Evolutionary conservation across 2,329 filamentous ascomycete species (phyloP).

Genomic region (Arthrinium puccinioides): DNA sequence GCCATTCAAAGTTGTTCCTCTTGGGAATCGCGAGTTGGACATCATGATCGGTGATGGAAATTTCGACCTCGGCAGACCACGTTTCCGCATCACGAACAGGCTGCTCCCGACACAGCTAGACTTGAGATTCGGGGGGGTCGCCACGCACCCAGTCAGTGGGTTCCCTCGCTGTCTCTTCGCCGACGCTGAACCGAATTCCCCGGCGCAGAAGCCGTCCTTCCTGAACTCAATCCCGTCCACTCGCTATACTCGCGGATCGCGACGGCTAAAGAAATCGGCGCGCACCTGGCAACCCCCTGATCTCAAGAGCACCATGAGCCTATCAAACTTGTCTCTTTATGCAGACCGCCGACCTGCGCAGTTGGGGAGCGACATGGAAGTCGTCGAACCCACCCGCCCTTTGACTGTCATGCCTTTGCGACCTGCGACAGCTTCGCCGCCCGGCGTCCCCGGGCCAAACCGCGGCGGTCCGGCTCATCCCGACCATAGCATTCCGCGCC

Average conservation of each 20-base stretch:
- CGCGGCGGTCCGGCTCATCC: too few species aligned
- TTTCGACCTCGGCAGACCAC: not conserved
- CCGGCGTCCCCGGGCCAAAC: too few species aligned
- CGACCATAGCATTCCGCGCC: too few species aligned
- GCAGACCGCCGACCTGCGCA: not conserved
- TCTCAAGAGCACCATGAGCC: not conserved
- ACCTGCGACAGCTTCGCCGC: not conserved
- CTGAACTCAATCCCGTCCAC: not conserved
- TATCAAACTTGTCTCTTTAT: constrained; percentile 2
- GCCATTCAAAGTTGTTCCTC: not conserved
- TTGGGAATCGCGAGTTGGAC: not conserved
- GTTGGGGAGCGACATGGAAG: not conserved
- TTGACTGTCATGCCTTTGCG: too few species aligned
- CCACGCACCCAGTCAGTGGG: constrained; percentile 5
- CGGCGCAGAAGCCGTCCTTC: not conserved
- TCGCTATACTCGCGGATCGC: constrained; percentile 4
- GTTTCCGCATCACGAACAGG: constrained; percentile 3
- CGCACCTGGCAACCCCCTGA: constrained; percentile 2
- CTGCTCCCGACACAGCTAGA: constrained; percentile 3
- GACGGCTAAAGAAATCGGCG: constrained; percentile 1
- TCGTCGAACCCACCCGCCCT: not conserved
- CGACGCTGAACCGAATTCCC: not conserved
- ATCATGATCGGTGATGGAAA: constrained; percentile 1
- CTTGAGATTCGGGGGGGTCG: constrained; percentile 2
- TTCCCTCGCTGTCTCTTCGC: constrained; percentile 2